Evolutionary conservation across 805 yeast species (phyloP).

Genomic region (Kazachstania taianensis): DNA sequence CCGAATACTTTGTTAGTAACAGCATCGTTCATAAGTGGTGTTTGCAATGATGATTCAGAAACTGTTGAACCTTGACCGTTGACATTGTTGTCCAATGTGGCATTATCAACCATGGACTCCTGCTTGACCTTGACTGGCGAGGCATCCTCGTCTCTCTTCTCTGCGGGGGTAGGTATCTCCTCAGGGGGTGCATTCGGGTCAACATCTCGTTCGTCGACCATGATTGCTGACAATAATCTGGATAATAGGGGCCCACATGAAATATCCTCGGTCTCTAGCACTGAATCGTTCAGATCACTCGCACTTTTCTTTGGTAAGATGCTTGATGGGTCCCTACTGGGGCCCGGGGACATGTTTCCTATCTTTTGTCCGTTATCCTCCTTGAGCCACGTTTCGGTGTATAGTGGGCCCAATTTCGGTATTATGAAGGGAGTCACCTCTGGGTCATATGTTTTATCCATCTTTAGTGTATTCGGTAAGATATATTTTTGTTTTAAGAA

Average conservation of each 20-base stretch:
- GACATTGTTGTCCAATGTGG: too few relatives aligned
- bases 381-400: slow-evolving; percentile 77
- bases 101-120: slow-evolving; percentile 4
- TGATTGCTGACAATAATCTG: slow-evolving; percentile 70
- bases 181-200: background rate
- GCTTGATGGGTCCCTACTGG: slow-evolving; percentile 35
- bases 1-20: slow-evolving; percentile 6
- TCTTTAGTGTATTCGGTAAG: slow-evolving; percentile 38
- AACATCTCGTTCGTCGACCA: slow-evolving; percentile 27
- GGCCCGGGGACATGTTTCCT: slow-evolving; percentile 35
- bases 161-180: background rate
- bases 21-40: slow-evolving; percentile 14
- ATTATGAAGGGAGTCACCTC: slow-evolving; percentile 62
- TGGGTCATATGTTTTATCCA: slow-evolving; percentile 45
- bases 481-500: slow-evolving; percentile 56
- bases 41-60: slow-evolving; percentile 13
- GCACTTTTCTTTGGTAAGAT: slow-evolving; percentile 49
- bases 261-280: slow-evolving; percentile 59
- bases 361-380: slow-evolving; percentile 53
- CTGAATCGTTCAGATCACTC: slow-evolving; percentile 42
- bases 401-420: slow-evolving; percentile 78
- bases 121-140: too few relatives aligned
- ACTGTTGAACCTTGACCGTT: too few relatives aligned
- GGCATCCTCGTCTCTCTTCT: background rate
- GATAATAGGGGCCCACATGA: slow-evolving; percentile 89